Percentiles rank a stretch among this genome's conserved stretches.
These are phyloP conservation scores for cucumber (Cucumis sativus) DNA, from an alignment of 306 rosid species.

Conservation along the genomic window DNA sequence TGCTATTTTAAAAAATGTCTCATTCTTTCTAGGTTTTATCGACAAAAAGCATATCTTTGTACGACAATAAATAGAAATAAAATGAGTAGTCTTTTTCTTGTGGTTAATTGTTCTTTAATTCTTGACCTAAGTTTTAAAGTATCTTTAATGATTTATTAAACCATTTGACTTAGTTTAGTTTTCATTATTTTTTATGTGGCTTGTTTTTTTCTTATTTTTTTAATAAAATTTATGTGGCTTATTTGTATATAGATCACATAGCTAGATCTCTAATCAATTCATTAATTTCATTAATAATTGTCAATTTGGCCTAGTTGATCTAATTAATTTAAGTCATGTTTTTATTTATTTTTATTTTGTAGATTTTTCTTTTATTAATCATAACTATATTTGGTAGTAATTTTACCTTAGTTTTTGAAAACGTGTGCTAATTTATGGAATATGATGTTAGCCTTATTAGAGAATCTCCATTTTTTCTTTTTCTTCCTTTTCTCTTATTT, in stretches of 20 bases:
- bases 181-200: background rate
- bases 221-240: background rate
- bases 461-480: background rate
- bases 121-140: no score
- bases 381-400: background rate
- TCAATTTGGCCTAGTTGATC: background rate
- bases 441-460: background rate
- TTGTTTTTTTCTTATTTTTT: no score
- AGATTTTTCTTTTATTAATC: background rate
- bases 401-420: background rate
- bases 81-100: no score
- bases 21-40: no score
- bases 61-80: no score
- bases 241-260: background rate
- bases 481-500: no score
- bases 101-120: no score
- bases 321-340: background rate
- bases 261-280: background rate
- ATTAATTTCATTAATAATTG: background rate
- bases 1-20: no score
- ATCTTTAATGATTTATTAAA: no score
- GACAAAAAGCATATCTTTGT: no score
- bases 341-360: background rate
- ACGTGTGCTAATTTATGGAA: background rate
- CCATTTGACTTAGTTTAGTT: no score